Percentiles rank a stretch among this genome's conserved stretches.
These are phyloP conservation scores for Wickerhamomyces chambardii DNA, from an alignment of 805 yeast species.

Conservation along the genomic window DNA sequence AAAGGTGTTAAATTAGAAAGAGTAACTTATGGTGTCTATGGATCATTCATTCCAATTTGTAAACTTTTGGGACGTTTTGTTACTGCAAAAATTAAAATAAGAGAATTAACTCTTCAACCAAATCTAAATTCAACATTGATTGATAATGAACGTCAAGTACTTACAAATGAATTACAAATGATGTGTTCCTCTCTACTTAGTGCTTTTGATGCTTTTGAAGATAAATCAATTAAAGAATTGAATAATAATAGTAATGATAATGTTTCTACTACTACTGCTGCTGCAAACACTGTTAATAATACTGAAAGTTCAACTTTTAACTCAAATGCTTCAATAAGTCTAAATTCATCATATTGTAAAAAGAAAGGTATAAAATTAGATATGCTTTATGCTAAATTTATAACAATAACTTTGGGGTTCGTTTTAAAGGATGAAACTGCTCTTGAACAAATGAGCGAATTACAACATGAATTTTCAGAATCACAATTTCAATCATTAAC, in stretches of 20 bases:
- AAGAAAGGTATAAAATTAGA: constrained; percentile 1
- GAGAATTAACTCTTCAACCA: not conserved
- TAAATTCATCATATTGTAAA: no score
- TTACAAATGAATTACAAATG: not conserved
- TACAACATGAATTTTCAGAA: constrained; percentile 8
- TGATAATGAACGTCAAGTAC: constrained; percentile 7
- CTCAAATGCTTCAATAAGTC: no score
- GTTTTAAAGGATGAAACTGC: constrained; percentile 8
- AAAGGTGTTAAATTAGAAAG: constrained; percentile 16
- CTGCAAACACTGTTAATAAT: no score
- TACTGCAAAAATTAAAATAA: not conserved
- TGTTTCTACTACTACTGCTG: no score
- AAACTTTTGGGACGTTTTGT: constrained; percentile 22
- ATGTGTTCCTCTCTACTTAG: no score
- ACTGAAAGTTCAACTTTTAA: no score
- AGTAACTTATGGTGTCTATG: constrained; percentile 25
- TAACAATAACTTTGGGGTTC: constrained; percentile 9
- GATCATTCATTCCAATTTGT: constrained; percentile 27
- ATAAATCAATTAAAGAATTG: no score
- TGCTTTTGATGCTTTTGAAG: no score
- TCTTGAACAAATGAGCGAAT: constrained; percentile 7
- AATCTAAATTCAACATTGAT: constrained; percentile 1
- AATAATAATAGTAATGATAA: no score
- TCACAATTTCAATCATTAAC: constrained; percentile 7
- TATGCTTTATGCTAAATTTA: constrained; percentile 14